Evolutionary conservation across 257 asterid genomes (phyloP).

Genomic region (Nicotiana knightiana): DNA sequence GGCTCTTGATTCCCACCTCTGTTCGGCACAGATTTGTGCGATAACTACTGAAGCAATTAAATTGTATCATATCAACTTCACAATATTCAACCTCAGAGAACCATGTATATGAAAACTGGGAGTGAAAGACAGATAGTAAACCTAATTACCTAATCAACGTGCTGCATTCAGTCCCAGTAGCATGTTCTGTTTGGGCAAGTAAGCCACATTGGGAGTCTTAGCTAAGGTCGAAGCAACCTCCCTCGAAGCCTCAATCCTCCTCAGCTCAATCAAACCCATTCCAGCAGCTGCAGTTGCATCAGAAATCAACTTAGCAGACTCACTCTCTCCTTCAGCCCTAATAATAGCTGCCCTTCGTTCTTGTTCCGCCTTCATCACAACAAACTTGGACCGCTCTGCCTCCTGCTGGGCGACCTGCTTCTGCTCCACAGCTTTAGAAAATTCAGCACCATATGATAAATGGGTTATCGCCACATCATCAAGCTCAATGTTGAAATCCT

Average conservation of each 20-base stretch:
- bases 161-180: conserved; percentile 30
- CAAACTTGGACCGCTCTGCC: conserved; percentile 91
- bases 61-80: neutral
- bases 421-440: conserved; percentile 95
- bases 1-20: neutral
- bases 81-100: neutral
- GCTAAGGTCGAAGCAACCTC: conserved; percentile 37
- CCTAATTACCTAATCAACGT: conserved; percentile 22
- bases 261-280: conserved; percentile 37
- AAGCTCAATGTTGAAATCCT: conserved; percentile 76
- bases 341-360: conserved; percentile 30
- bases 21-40: neutral
- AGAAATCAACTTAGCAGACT: conserved; percentile 42
- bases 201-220: conserved; percentile 29
- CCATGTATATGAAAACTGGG: neutral
- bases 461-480: conserved; percentile 95
- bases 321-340: conserved; percentile 52
- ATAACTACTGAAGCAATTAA: neutral
- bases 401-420: conserved; percentile 99
- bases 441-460: conserved; percentile 81
- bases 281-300: conserved; percentile 43
- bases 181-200: conserved; percentile 37
- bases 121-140: neutral
- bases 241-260: conserved; percentile 41
- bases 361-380: conserved; percentile 82